A percentile compares a stretch with the other conserved stretches of the same genome.
Conservation (phyloP, 345 rosid species). For the Linum tenue region DNA sequence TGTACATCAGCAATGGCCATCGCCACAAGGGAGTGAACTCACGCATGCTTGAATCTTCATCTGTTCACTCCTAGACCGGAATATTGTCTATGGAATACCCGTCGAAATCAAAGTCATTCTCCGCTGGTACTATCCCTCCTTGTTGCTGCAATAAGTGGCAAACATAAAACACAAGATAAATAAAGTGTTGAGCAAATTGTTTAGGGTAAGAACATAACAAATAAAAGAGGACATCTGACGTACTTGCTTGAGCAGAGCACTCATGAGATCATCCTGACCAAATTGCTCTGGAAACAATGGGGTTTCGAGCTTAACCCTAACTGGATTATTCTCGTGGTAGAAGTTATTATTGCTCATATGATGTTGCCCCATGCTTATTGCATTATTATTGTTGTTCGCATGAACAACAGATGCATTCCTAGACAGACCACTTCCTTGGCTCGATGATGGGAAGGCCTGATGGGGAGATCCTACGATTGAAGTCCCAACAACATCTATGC, state of each 20-base stretch:
- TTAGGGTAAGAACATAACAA: neutral
- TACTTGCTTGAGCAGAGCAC: conserved; percentile 76
- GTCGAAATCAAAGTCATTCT: conserved; percentile 69
- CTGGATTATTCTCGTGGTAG: conserved; percentile 28
- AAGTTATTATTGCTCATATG: conserved; percentile 9
- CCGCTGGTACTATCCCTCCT: conserved; percentile 44
- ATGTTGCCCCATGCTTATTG: conserved; percentile 28
- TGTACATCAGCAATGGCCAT: conserved; percentile 29
- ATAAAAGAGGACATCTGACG: conserved; percentile 8
- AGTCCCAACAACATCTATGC: conserved; percentile 17
- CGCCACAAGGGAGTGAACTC: neutral
- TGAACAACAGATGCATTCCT: conserved; percentile 24
- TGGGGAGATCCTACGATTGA: conserved; percentile 24
- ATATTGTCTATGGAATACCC: conserved; percentile 66
- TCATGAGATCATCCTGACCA: conserved; percentile 85
- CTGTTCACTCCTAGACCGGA: conserved; percentile 35
- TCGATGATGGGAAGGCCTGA: conserved; percentile 47
- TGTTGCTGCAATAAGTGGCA: conserved; percentile 38
- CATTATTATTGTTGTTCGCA: conserved; percentile 21
- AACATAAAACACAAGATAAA: neutral
- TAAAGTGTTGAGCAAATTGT: neutral
- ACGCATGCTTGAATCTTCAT: neutral
- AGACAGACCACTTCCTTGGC: conserved; percentile 39
- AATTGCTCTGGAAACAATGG: conserved; percentile 46
- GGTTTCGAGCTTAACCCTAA: conserved; percentile 61